phyloP scores from a whole-genome alignment of 208 protist species.

The Trypanosoma scelopori region DNA sequence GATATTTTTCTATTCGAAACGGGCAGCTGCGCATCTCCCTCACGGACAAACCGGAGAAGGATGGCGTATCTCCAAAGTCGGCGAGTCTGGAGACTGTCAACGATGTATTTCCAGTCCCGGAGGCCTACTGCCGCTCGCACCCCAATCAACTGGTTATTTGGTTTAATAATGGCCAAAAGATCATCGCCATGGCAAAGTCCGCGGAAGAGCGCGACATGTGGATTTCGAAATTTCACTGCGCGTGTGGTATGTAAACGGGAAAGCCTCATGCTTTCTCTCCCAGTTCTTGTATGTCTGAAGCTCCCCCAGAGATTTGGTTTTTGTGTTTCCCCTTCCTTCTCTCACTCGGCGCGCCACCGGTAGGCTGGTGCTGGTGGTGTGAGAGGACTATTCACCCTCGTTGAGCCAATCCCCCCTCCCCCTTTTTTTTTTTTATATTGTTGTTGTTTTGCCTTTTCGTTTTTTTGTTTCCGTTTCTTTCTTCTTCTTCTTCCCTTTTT shows the following conservation, averaged over 20 bases:
- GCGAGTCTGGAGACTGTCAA: constrained; percentile 73
- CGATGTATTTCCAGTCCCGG: constrained; percentile 82
- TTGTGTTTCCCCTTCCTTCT: too few species aligned
- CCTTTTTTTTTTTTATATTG: too few species aligned
- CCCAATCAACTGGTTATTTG: constrained; percentile 88
- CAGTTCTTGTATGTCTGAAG: constrained; percentile 13
- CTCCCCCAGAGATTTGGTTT: neutral
- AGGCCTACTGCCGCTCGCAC: constrained; percentile 82
- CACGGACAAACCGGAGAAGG: constrained; percentile 71
- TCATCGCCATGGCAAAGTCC: constrained; percentile 72
- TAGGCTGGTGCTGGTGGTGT: too few species aligned
- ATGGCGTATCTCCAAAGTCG: constrained; percentile 70
- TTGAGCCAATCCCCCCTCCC: too few species aligned
- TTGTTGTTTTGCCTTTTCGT: too few species aligned
- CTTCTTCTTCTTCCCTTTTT: too few species aligned
- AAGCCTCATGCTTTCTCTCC: constrained; percentile 10
- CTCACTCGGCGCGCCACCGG: too few species aligned
- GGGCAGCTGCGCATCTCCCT: constrained; percentile 79
- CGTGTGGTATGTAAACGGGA: constrained; percentile 76
- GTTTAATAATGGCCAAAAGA: constrained; percentile 90
- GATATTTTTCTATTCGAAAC: constrained; percentile 75
- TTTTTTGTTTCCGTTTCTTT: too few species aligned
- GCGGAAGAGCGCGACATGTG: constrained; percentile 80
- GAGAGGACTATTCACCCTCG: too few species aligned
- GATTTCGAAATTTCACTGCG: constrained; percentile 81